phyloP scores from a whole-genome alignment of 1,139 yeast species.

The Hemisphaericaspora xylanilytica region DNA sequence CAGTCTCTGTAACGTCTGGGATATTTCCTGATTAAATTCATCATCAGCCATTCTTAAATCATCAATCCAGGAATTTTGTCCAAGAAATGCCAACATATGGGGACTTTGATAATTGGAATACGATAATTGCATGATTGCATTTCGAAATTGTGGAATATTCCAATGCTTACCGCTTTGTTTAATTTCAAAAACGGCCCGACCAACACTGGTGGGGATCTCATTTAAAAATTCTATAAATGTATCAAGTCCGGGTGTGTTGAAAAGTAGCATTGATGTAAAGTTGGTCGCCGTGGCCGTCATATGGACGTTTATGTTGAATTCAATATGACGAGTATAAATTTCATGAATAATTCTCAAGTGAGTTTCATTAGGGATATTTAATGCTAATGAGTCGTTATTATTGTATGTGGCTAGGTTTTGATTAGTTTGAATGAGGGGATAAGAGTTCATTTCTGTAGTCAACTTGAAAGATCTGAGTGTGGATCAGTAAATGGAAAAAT shows the following conservation, averaged over 20 bases:
- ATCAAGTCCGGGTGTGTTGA: background rate
- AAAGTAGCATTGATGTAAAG: slow-evolving; percentile 3
- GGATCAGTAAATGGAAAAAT: no score
- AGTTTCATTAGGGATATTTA: background rate
- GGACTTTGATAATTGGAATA: slow-evolving; percentile 4
- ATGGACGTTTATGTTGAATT: slow-evolving; percentile 3
- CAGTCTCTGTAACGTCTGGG: background rate
- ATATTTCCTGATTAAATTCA: slow-evolving; percentile 2
- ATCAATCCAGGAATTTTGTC: slow-evolving; percentile 4
- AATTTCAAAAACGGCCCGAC: slow-evolving; percentile 1
- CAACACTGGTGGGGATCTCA: background rate
- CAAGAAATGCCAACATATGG: background rate
- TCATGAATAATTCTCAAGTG: slow-evolving; percentile 3
- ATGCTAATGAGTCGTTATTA: background rate
- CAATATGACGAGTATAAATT: slow-evolving; percentile 2
- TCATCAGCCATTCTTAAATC: slow-evolving; percentile 3
- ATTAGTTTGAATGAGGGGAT: background rate
- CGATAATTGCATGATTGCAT: background rate
- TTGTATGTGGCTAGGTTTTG: background rate
- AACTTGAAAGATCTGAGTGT: no score
- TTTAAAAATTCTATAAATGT: slow-evolving; percentile 4
- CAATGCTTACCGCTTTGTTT: background rate
- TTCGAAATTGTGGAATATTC: slow-evolving; percentile 1
- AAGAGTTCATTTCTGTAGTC: background rate
- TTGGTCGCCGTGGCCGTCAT: slow-evolving; percentile 5